phyloP scores from a whole-genome alignment of 495 filamentous ascomycete species.

The Aspergillus taichungensis region DNA sequence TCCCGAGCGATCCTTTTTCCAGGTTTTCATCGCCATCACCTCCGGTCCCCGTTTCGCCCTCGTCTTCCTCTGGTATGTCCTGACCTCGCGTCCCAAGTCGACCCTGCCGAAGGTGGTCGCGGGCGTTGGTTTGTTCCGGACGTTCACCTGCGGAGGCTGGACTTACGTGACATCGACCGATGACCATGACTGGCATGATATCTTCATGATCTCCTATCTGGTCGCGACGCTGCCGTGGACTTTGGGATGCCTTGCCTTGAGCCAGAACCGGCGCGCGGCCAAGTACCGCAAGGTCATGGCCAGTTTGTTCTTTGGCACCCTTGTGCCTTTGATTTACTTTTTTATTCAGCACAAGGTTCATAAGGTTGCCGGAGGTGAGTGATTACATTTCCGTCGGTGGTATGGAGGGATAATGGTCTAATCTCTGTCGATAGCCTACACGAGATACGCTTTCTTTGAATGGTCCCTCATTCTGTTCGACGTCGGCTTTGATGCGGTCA shows the following conservation, averaged over 20 bases:
- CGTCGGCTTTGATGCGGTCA: slow-evolving; percentile 93
- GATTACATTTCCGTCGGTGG: too few relatives aligned
- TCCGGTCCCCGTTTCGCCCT: slow-evolving; percentile 90
- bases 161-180: slow-evolving; percentile 98
- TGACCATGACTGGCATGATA: slow-evolving; percentile 97
- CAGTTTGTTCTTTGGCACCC: slow-evolving; percentile 76
- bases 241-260: slow-evolving; percentile 77
- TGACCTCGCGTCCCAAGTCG: slow-evolving; percentile 68
- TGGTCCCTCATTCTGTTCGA: slow-evolving; percentile 94
- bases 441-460: slow-evolving; percentile 97
- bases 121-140: slow-evolving; percentile 73
- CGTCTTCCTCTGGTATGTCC: slow-evolving; percentile 84
- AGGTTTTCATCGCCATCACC: slow-evolving; percentile 93
- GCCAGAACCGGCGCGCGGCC: slow-evolving; percentile 76
- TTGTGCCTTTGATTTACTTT: slow-evolving; percentile 88
- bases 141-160: slow-evolving; percentile 94
- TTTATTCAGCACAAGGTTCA: slow-evolving; percentile 99
- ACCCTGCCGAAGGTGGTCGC: slow-evolving; percentile 75
- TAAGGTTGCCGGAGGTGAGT: slow-evolving; percentile 82
- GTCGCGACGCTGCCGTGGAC: slow-evolving; percentile 96
- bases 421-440: slow-evolving; percentile 61
- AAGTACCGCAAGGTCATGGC: slow-evolving; percentile 86
- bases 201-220: slow-evolving; percentile 98
- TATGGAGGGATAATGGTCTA: too few relatives aligned
- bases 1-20: slow-evolving; percentile 93